phyloP scores from a whole-genome alignment of 805 yeast species.

The Starmerella etchellsii region DNA sequence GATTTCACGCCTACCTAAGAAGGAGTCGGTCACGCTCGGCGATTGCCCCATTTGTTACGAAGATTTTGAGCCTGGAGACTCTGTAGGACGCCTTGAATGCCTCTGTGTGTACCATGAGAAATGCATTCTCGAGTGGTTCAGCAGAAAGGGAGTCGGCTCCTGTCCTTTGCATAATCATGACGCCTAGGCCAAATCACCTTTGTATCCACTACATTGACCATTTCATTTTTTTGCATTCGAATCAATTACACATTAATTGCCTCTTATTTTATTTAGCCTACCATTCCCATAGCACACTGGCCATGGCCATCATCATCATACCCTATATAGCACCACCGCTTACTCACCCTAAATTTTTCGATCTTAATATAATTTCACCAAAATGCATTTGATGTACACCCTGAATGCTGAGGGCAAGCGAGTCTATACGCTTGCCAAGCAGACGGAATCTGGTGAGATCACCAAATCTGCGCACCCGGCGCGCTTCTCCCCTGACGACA shows the following conservation, averaged over 20 bases:
- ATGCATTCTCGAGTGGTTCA: conserved; percentile 87
- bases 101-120: conserved; percentile 84
- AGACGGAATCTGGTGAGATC: conserved; percentile 75
- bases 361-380: conserved; percentile 7
- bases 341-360: background rate
- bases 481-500: conserved; percentile 98
- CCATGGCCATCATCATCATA: no score
- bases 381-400: conserved; percentile 98
- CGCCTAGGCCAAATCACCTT: background rate
- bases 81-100: conserved; percentile 86
- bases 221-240: background rate
- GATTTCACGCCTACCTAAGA: conserved; percentile 36
- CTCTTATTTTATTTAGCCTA: no score
- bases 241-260: no score
- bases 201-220: background rate
- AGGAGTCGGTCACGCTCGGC: conserved; percentile 30
- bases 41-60: conserved; percentile 95
- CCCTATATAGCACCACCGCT: no score
- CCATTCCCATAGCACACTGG: no score
- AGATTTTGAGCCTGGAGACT: conserved; percentile 71
- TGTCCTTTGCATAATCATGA: conserved; percentile 62
- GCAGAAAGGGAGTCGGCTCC: conserved; percentile 68
- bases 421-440: conserved; percentile 78
- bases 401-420: conserved; percentile 91
- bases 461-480: conserved; percentile 99